These are phyloP conservation scores for Leccinum pallidistipes DNA, from an alignment of 1,284 basidiomycete species.

Conservation along the genomic window DNA sequence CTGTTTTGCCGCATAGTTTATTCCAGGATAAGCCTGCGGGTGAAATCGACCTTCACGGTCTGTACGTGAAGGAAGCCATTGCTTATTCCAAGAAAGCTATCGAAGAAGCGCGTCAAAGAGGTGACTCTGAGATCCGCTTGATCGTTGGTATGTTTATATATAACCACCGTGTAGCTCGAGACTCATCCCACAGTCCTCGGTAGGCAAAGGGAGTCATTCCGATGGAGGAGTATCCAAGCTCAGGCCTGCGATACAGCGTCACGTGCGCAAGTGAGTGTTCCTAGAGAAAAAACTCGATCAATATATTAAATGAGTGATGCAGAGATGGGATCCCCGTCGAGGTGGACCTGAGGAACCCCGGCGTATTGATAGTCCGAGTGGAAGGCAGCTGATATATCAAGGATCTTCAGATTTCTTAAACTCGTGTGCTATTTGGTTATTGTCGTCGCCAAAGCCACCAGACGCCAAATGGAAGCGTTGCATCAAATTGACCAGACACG, in stretches of 20 bases:
- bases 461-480: too few species aligned
- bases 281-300: neutral
- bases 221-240: conserved; percentile 78
- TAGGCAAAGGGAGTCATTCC: conserved; percentile 85
- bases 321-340: conserved; percentile 29
- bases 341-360: conserved; percentile 80
- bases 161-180: neutral
- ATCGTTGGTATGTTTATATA: conserved; percentile 76
- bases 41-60: conserved; percentile 85
- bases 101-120: conserved; percentile 59
- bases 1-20: conserved; percentile 1
- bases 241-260: conserved; percentile 86
- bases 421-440: neutral
- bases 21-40: conserved; percentile 59
- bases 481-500: neutral
- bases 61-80: conserved; percentile 91
- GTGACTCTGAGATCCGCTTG: conserved; percentile 69
- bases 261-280: conserved; percentile 69
- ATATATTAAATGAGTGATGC: neutral
- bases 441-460: neutral
- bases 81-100: conserved; percentile 68
- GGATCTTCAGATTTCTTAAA: neutral
- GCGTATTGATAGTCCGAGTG: conserved; percentile 83
- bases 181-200: neutral
- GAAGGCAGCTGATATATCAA: neutral